phyloP scores from a whole-genome alignment of 805 yeast genomes.

The Candida loeiensis region DNA sequence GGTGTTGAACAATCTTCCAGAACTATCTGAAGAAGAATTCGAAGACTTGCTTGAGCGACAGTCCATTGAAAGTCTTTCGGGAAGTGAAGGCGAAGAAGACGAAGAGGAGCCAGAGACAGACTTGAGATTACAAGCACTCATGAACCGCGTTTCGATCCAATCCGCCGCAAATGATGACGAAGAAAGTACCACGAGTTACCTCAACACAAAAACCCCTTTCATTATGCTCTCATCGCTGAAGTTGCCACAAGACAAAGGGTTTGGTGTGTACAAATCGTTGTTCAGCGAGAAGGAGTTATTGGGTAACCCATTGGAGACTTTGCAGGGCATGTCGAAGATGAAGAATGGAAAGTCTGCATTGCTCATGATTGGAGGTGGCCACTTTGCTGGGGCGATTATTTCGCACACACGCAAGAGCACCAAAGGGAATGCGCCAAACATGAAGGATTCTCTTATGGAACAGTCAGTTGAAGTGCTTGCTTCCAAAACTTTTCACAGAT shows the following conservation, averaged over 20 bases:
- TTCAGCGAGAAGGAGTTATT: constrained; percentile 42
- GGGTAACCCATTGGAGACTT: constrained; percentile 45
- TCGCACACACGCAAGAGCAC: constrained; percentile 60
- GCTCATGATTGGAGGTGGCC: constrained; percentile 96
- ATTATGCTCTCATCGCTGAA: constrained; percentile 52
- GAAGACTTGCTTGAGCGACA: constrained; percentile 49
- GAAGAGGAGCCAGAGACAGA: constrained; percentile 18
- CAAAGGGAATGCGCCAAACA: constrained; percentile 52
- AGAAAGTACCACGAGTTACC: constrained; percentile 42
- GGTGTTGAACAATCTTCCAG: constrained; percentile 38
- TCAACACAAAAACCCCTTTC: constrained; percentile 70
- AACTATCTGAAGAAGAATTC: constrained; percentile 55
- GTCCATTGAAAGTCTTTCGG: constrained; percentile 57
- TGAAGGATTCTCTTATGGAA: constrained; percentile 47
- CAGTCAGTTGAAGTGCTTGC: constrained; percentile 64
- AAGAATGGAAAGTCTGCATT: constrained; percentile 58
- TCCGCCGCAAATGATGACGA: constrained; percentile 15
- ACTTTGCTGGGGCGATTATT: constrained; percentile 92
- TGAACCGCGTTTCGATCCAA: constrained; percentile 20
- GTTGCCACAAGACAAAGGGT: constrained; percentile 45
- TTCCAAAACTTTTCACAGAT: constrained; percentile 88
- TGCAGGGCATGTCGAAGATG: constrained; percentile 36
- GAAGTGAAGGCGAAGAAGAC: constrained; percentile 40
- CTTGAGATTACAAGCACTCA: constrained; percentile 18
- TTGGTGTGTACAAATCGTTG: constrained; percentile 66